phyloP scores from a whole-genome alignment of 192 early-diverging fungal genomes.

The Linnemannia elongata region DNA sequence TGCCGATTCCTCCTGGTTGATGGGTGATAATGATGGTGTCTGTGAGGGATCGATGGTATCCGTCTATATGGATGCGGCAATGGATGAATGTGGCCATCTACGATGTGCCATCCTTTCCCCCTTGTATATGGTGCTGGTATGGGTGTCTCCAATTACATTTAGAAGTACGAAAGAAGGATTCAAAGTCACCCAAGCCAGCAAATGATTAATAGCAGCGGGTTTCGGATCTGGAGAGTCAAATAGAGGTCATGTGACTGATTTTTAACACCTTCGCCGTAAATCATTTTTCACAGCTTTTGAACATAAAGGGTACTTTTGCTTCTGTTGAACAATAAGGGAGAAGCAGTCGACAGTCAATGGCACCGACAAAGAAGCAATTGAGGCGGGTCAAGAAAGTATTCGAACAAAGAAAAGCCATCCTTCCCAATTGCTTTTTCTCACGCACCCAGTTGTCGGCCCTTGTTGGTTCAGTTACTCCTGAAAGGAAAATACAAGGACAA shows the following conservation, averaged over 20 bases:
- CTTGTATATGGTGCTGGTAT: neutral
- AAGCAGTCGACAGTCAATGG: neutral
- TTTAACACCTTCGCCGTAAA: neutral
- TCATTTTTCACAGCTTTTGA: too few relatives aligned
- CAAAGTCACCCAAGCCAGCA: neutral
- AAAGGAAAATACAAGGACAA: neutral
- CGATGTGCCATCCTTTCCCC: neutral
- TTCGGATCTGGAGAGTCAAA: too few relatives aligned
- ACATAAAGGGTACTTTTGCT: too few relatives aligned
- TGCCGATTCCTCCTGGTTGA: neutral
- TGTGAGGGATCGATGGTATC: neutral
- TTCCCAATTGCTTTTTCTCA: neutral
- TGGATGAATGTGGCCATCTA: neutral
- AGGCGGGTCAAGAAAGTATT: too few relatives aligned
- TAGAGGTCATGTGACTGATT: neutral
- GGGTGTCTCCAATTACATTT: slow-evolving; percentile 8
- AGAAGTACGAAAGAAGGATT: slow-evolving; percentile 13
- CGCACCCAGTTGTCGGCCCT: neutral
- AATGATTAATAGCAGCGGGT: neutral
- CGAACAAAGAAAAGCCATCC: neutral
- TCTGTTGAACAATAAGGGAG: neutral
- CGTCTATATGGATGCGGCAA: neutral
- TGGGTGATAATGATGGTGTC: neutral
- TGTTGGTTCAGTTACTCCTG: neutral
- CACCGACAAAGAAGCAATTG: neutral